A percentile compares a stretch with the other conserved stretches of the same genome.
Conservation (phyloP, 106 monocot genomes). For the Apostasia shenzhenica region DNA sequence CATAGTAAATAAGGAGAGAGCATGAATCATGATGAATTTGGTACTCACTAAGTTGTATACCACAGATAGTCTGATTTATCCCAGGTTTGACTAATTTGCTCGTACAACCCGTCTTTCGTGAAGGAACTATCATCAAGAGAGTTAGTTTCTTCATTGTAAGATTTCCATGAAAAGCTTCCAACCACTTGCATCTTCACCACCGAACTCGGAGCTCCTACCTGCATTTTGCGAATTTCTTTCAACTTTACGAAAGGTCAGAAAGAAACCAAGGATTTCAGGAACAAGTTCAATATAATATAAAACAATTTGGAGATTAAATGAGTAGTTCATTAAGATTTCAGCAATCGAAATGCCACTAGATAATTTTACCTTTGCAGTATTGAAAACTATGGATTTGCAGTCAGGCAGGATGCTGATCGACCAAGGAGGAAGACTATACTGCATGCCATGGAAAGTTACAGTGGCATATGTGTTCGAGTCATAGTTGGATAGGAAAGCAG, state of each 20-base stretch:
- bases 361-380: slow-evolving; percentile 9
- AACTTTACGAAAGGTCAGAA: neutral
- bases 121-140: slow-evolving; percentile 47
- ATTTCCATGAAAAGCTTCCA: slow-evolving; percentile 50
- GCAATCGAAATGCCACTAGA: no score
- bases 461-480: slow-evolving; percentile 7
- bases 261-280: neutral
- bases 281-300: no score
- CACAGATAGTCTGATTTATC: slow-evolving; percentile 88
- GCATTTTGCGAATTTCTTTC: neutral
- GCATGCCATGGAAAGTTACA: slow-evolving; percentile 9
- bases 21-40: neutral
- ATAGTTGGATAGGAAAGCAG: slow-evolving; percentile 40
- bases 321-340: no score
- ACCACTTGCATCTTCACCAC: slow-evolving; percentile 52
- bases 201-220: slow-evolving; percentile 57
- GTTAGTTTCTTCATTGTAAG: slow-evolving; percentile 47
- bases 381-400: slow-evolving; percentile 11
- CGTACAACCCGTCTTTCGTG: slow-evolving; percentile 54
- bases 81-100: slow-evolving; percentile 79
- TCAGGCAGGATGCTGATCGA: slow-evolving; percentile 17
- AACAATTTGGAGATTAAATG: no score
- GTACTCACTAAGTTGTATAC: slow-evolving; percentile 90
- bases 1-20: neutral
- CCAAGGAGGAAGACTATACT: slow-evolving; percentile 14